Evolutionary conservation across 2,329 filamentous ascomycete genomes (phyloP), one percentile per base, ranked within the genome.

Genomic region (Pyrenochaeta sp.): DNA sequence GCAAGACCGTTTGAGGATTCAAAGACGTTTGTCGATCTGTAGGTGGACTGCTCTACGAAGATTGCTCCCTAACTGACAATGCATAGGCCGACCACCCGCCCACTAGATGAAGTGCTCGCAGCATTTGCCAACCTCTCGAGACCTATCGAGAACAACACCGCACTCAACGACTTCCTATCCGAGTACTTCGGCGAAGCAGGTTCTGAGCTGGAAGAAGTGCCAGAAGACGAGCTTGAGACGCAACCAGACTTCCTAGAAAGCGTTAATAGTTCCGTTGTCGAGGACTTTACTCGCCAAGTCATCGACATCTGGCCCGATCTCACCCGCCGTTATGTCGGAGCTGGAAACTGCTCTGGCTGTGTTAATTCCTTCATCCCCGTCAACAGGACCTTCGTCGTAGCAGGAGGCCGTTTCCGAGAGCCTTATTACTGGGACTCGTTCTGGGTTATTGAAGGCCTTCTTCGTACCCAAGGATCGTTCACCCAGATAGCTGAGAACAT

Each of bases 371-470:
- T 88, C 75, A 85, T 90, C 54, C 86, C 87, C 6, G 72, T 90
- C 58, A 89, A 88, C 67, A 84, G 86, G 56, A 88, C 87, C 2
- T 90, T 91, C 67, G 87, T 91, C n/a, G 84, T 91, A 15, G 88
- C 88, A 3, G 88, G 88, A 12, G 88, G 88, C n/a, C 86, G 88
- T 30, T 91, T 91, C 79, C 82, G 88, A 34, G 88, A 91, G 74
- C 83, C 86, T 1, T 91, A 90, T 71, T 90, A 90, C 73, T 90
- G 88, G 88, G 88, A 90, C 72, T 88, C 86, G 32, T 90, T 85
- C 77, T 90, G 86, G 87, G 88, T 90, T 48, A 66, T 90, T 46
- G 85, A 89, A 75, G 88, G 88, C 25, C 80, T 91, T 25, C 76
- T 90, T 34, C 83, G 88, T 46, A 90, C 87, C 0, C 83, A 86